A percentile compares a stretch with the other conserved stretches of the same genome.
These are phyloP conservation scores for Byssothecium circinans DNA, from an alignment of 2,329 filamentous ascomycete species.

Conservation along the genomic window DNA sequence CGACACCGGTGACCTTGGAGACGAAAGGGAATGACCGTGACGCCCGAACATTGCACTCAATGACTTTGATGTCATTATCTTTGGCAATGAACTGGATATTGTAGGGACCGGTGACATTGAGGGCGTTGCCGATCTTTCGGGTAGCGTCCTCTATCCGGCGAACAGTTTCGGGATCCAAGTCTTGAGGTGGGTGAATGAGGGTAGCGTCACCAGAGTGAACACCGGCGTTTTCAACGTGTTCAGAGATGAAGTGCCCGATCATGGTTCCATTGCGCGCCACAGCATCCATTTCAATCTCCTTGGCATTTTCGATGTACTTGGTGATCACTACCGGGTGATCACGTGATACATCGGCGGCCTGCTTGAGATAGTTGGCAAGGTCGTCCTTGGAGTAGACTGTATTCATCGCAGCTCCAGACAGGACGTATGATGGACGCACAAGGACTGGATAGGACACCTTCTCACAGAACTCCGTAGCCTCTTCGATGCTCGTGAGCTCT, in stretches of 20 bases:
- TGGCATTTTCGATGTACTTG: constrained; percentile 98
- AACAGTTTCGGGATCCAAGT: constrained; percentile 86
- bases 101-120: constrained; percentile 95
- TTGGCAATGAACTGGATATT: constrained; percentile 99
- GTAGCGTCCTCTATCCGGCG: constrained; percentile 91
- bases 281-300: constrained; percentile 99
- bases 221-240: constrained; percentile 98
- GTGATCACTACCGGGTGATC: constrained; percentile 98
- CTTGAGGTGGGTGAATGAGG: constrained; percentile 90
- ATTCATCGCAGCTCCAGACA: constrained; percentile 98
- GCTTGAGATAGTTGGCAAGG: constrained; percentile 81
- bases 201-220: constrained; percentile 98
- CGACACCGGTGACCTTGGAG: constrained; percentile 96
- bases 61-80: constrained; percentile 99
- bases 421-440: constrained; percentile 92
- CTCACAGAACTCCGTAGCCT: constrained; percentile 83
- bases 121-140: constrained; percentile 86
- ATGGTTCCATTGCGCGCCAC: constrained; percentile 88
- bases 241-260: constrained; percentile 94
- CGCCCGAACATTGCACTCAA: constrained; percentile 96
- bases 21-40: constrained; percentile 98
- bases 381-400: constrained; percentile 97
- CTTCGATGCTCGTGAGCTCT: constrained; percentile 91
- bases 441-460: constrained; percentile 91
- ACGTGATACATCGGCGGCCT: constrained; percentile 89